Conservation (phyloP, 495 filamentous ascomycete genomes). For the Penicillium macrosclerotiorum region DNA sequence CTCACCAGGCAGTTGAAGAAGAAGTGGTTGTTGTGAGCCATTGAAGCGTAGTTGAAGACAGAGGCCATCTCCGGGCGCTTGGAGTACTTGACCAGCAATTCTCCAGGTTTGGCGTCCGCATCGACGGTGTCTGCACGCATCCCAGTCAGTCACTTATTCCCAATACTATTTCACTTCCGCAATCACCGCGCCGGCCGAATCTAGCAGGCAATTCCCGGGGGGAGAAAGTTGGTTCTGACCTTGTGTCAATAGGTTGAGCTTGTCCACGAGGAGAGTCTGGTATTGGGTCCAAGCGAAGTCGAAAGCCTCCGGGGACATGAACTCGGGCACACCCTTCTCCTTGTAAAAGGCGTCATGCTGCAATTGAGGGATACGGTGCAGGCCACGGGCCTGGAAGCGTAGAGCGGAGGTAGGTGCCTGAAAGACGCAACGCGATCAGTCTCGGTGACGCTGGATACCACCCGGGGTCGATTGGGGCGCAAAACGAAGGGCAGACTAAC, state of each 20-base stretch:
- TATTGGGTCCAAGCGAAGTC: conserved; percentile 81
- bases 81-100: conserved; percentile 72
- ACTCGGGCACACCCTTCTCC: conserved; percentile 60
- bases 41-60: conserved; percentile 92
- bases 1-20: conserved; percentile 75
- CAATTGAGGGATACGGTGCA: conserved; percentile 61
- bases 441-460: conserved; percentile 3
- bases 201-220: conserved; percentile 6
- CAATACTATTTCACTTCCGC: background rate
- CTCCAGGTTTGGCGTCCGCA: conserved; percentile 55
- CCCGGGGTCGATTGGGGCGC: background rate
- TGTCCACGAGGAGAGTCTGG: conserved; percentile 66
- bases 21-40: conserved; percentile 95
- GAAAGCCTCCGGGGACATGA: conserved; percentile 65
- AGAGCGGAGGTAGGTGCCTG: conserved; percentile 43
- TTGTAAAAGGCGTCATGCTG: conserved; percentile 49
- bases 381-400: conserved; percentile 40
- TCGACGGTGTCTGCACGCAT: conserved; percentile 51
- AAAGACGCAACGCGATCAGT: conserved; percentile 22
- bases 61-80: conserved; percentile 72
- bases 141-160: conserved; percentile 5
- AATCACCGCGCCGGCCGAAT: background rate
- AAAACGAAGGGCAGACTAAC: conserved; percentile 18
- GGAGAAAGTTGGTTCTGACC: conserved; percentile 57
- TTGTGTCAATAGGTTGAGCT: conserved; percentile 68